These are phyloP conservation scores for Clarkia xantiana DNA, from an alignment of 345 rosid genomes.

Conservation along the genomic window DNA sequence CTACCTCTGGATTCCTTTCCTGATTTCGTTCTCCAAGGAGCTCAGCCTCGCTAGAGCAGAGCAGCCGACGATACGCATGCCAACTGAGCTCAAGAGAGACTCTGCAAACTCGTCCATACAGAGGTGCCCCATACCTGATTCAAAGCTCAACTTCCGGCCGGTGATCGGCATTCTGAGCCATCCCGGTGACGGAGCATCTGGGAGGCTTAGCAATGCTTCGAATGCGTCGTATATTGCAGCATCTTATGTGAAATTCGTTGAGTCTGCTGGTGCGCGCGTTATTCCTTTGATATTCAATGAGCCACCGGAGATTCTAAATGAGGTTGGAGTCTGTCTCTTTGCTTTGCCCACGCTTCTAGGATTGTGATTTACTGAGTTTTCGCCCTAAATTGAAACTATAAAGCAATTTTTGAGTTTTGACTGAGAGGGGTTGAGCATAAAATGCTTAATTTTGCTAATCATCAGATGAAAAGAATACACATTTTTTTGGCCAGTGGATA, in stretches of 20 bases:
- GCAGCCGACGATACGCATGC: constrained; percentile 31
- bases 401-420: too few species aligned
- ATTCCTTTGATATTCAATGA: constrained; percentile 75
- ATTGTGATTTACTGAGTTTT: neutral
- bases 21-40: constrained; percentile 36
- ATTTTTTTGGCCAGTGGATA: too few species aligned
- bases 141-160: constrained; percentile 55
- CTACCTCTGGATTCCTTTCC: constrained; percentile 34
- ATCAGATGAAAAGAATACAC: too few species aligned
- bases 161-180: constrained; percentile 72
- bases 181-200: constrained; percentile 89
- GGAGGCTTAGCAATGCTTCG: constrained; percentile 45
- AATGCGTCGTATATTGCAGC: constrained; percentile 57
- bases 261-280: constrained; percentile 84
- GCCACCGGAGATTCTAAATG: constrained; percentile 40
- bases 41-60: constrained; percentile 18
- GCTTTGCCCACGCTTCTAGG: neutral
- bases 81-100: constrained; percentile 17
- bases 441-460: too few species aligned
- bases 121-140: constrained; percentile 34
- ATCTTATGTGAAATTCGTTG: constrained; percentile 80
- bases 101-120: constrained; percentile 6
- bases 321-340: constrained; percentile 23
- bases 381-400: too few species aligned
- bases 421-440: too few species aligned